A percentile compares a stretch with the other conserved stretches of the same genome.
phyloP scores from a whole-genome alignment of 116 monocot genomes.

The Posidonia oceanica region DNA sequence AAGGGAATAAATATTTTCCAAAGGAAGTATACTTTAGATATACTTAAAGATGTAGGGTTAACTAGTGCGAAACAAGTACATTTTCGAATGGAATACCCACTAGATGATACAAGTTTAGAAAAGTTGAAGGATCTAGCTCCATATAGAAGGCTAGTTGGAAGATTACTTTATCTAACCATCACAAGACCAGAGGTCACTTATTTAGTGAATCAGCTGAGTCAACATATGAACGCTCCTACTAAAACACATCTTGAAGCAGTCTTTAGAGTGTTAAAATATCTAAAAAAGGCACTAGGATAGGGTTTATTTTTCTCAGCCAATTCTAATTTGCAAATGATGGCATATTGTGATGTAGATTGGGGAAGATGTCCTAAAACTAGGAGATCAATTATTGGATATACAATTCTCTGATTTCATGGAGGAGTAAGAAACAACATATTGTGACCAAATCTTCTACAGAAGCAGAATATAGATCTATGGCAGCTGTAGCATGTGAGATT shows the following conservation, averaged over 20 bases:
- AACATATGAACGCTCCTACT: not conserved
- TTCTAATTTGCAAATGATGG: too few species aligned
- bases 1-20: not conserved
- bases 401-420: not conserved
- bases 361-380: not conserved
- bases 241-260: not conserved
- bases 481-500: not conserved
- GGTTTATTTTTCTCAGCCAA: not conserved
- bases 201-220: not conserved
- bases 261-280: not conserved
- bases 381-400: not conserved
- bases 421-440: not conserved
- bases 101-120: not conserved
- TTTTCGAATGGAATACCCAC: not conserved
- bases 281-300: too few species aligned
- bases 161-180: not conserved
- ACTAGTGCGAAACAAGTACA: not conserved
- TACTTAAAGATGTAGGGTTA: not conserved
- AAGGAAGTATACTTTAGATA: not conserved
- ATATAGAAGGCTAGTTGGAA: not conserved
- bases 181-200: not conserved
- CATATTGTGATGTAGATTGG: not conserved
- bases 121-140: not conserved
- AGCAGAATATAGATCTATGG: not conserved
- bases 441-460: not conserved